phyloP scores from a whole-genome alignment of 306 rosid genomes.

The Trifolium repens region DNA sequence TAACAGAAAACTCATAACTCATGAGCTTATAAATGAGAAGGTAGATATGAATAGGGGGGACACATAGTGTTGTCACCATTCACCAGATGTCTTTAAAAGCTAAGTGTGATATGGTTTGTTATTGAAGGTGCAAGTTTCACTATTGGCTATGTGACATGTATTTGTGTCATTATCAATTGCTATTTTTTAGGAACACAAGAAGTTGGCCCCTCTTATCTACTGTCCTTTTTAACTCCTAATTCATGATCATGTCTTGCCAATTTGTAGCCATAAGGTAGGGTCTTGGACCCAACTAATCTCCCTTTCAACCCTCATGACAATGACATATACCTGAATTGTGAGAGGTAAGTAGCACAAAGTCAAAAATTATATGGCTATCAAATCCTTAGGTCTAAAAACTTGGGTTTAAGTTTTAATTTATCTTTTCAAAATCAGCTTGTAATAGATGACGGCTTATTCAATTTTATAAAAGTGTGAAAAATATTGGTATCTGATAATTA shows the following conservation, averaged over 20 bases:
- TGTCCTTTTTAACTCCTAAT: constrained; percentile 30
- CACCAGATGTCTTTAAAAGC: constrained; percentile 41
- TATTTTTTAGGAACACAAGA: constrained; percentile 26
- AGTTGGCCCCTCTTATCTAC: constrained; percentile 39
- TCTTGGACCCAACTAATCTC: constrained; percentile 35
- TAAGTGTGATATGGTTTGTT: constrained; percentile 38
- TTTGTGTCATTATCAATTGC: constrained; percentile 32
- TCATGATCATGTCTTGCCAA: constrained; percentile 42
- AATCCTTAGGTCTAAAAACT: not conserved
- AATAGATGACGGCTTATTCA: not conserved
- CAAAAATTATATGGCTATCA: not conserved
- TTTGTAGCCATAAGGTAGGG: constrained; percentile 27
- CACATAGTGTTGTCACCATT: constrained; percentile 39
- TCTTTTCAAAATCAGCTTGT: not conserved
- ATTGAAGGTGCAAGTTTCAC: constrained; percentile 22
- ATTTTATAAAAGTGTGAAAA: not conserved
- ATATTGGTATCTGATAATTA: not conserved
- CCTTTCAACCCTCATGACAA: constrained; percentile 29
- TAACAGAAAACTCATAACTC: constrained; percentile 30
- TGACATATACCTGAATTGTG: constrained; percentile 31
- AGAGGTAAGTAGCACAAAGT: not conserved
- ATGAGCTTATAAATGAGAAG: constrained; percentile 34
- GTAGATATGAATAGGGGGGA: constrained; percentile 10
- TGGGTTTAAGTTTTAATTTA: not conserved
- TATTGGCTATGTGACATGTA: constrained; percentile 26